phyloP scores from a whole-genome alignment of 2,329 filamentous ascomycete genomes.

The Claviceps sp. region DNA sequence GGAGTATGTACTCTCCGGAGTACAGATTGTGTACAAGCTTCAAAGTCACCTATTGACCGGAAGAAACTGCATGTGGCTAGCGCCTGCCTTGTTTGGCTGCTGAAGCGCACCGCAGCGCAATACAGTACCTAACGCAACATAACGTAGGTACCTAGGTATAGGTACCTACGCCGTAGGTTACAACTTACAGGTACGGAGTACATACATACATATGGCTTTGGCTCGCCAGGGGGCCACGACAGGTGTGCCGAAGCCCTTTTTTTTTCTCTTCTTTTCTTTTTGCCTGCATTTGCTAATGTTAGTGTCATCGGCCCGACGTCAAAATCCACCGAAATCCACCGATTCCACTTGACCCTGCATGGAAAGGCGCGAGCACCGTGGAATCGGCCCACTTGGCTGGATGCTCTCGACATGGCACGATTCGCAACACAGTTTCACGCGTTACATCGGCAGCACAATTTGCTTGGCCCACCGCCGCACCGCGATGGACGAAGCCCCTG shows the following conservation, averaged over 20 bases:
- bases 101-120: background rate
- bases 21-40: too few species aligned
- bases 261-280: too few species aligned
- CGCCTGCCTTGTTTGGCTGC: background rate
- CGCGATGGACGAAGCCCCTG: background rate
- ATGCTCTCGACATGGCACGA: background rate
- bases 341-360: background rate
- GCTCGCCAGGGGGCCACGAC: background rate
- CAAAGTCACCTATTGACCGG: too few species aligned
- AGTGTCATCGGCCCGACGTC: conserved; percentile 3
- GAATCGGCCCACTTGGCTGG: conserved; percentile 3
- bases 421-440: conserved; percentile 1
- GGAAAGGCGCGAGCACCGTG: background rate
- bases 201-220: too few species aligned
- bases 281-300: too few species aligned
- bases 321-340: background rate
- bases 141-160: background rate
- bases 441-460: background rate
- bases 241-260: background rate
- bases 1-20: too few species aligned
- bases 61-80: background rate
- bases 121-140: too few species aligned
- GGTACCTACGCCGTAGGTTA: background rate
- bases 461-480: background rate
- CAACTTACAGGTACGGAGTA: background rate